Evolutionary conservation across 257 asterid species (phyloP), one percentile per base, ranked within the genome.

Genomic region (Verbascum thapsus): DNA sequence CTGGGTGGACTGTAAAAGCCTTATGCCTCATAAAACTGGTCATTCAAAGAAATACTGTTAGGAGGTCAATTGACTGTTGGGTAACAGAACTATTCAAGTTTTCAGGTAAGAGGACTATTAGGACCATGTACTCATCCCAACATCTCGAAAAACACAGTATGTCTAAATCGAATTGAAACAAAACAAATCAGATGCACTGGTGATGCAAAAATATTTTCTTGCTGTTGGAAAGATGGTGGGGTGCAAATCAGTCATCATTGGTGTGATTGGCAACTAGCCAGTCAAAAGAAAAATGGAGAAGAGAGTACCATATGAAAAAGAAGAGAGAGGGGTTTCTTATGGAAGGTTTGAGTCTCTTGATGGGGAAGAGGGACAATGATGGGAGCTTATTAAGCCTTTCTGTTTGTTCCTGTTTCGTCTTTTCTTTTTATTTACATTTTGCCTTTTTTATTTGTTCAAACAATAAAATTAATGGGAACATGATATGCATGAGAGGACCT

Each of bases 121-220:
- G 18, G 39, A 58, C 44, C 16, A 17, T 35, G n/a, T 41, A 43
- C 37, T 66, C 42, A 45, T 32, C 30, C 18, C 4, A 11, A 43
- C 15, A 19, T 9, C 12, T 34, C 10, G 15, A 51, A 26, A 39
- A 11, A n/a, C 68, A 9, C 52, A 39, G 19, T 45, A 32, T 3
- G 6, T 67, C 7, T 32, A 13, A 12, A 10, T 38, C 23, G 7
- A 38, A 26, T 51, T 51, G 50, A 20, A 48, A 17, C 7, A 35
- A 44, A 54, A 10, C 18, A 42, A 66, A 50, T 53, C 53, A 53
- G 43, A 40, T 42, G 63, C 47, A 53, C 19, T 6, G 3, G 8
- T 30, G 7, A 53, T 8, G 13, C 26, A 37, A 53, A 41, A 3
- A 4, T 3, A 13, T 1, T 13, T 11, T n/a, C 3, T 26, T 6